Conservation (phyloP, 1,139 yeast species). For the Suhomyces panamericanus region DNA sequence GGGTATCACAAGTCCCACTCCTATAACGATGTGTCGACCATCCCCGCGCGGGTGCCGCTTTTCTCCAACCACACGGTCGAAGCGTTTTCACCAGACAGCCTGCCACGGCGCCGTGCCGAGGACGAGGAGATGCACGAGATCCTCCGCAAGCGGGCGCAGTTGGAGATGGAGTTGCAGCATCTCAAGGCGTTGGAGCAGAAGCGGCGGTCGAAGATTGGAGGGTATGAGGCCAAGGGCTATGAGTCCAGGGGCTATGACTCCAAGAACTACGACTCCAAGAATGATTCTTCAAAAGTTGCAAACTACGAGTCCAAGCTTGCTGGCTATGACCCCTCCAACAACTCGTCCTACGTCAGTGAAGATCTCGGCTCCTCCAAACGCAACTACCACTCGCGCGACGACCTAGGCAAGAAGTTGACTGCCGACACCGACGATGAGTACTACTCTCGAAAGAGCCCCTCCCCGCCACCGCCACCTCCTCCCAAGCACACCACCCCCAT, state of each 20-base stretch:
- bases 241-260: no score
- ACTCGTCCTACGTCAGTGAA: slow-evolving; percentile 39
- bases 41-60: slow-evolving; percentile 9
- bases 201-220: slow-evolving; percentile 13
- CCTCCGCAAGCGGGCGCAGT: slow-evolving; percentile 36
- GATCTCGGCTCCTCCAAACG: slow-evolving; percentile 37
- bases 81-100: slow-evolving; percentile 28
- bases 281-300: no score
- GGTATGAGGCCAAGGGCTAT: background rate
- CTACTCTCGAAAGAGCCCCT: slow-evolving; percentile 8
- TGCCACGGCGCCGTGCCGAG: slow-evolving; percentile 22
- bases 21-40: slow-evolving; percentile 18
- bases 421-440: slow-evolving; percentile 28
- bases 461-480: slow-evolving; percentile 55
- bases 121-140: slow-evolving; percentile 29
- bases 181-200: slow-evolving; percentile 38
- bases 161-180: slow-evolving; percentile 42
- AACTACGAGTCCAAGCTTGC: no score
- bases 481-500: slow-evolving; percentile 33
- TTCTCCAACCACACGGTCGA: slow-evolving; percentile 31
- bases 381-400: slow-evolving; percentile 36
- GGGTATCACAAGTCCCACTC: slow-evolving; percentile 17
- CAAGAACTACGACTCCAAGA: background rate
- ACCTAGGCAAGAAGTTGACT: slow-evolving; percentile 39
- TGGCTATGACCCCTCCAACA: slow-evolving; percentile 19